Percentiles rank a stretch among this genome's conserved stretches.
These are phyloP conservation scores for Gastrolobium bilobum DNA, from an alignment of 306 rosid species.

Conservation along the genomic window DNA sequence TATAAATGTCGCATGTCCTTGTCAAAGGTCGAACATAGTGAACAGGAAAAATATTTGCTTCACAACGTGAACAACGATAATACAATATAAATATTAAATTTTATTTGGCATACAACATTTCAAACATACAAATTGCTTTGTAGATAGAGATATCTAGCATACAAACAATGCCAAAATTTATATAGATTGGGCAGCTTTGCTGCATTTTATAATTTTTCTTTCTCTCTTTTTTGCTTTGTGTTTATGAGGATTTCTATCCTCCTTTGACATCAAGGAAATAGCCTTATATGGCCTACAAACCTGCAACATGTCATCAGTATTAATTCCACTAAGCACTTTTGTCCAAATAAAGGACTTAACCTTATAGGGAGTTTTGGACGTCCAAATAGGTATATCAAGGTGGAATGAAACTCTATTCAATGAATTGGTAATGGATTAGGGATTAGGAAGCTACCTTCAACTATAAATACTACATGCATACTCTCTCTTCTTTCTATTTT, in stretches of 20 bases:
- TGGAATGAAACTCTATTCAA: no score
- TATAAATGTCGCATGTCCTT: constrained; percentile 26
- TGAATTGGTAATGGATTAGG: no score
- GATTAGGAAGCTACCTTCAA: no score
- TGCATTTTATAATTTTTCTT: constrained; percentile 16
- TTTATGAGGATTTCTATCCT: background rate
- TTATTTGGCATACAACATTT: background rate
- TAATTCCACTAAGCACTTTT: no score
- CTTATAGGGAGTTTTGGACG: no score
- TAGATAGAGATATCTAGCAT: constrained; percentile 30
- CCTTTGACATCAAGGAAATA: background rate
- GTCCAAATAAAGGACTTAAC: no score
- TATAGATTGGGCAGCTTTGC: background rate
- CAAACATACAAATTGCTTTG: constrained; percentile 3
- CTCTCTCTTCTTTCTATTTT: no score
- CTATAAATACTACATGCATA: no score
- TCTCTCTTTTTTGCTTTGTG: background rate
- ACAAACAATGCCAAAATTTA: constrained; percentile 9
- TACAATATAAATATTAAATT: background rate
- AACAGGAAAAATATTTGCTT: constrained; percentile 13
- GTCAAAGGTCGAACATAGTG: constrained; percentile 15
- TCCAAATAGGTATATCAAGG: no score
- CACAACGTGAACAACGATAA: background rate
- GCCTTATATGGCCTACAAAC: no score
- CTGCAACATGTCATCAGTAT: no score